These are phyloP conservation scores for Colletotrichum falcatum DNA, from an alignment of 2,329 filamentous ascomycete genomes.

Conservation along the genomic window DNA sequence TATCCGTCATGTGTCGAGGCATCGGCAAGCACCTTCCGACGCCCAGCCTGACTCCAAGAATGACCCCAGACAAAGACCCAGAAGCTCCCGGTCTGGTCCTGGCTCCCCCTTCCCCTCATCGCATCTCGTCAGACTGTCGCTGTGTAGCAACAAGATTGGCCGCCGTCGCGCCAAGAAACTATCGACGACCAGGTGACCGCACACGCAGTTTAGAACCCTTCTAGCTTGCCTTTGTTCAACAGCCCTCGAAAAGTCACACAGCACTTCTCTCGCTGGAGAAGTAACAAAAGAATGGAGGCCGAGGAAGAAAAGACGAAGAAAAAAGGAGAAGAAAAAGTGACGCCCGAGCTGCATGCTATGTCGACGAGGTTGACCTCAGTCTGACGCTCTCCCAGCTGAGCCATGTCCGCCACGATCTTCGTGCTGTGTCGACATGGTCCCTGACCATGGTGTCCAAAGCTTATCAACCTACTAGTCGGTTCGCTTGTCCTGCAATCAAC, in stretches of 20 bases:
- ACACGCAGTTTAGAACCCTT: not conserved
- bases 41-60: not conserved
- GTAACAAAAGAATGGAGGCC: no score
- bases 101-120: not conserved
- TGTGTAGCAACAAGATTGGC: not conserved
- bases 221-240: not conserved
- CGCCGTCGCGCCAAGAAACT: not conserved
- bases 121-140: not conserved
- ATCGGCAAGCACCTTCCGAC: not conserved
- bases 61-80: not conserved
- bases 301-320: not conserved
- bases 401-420: not conserved
- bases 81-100: not conserved
- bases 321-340: not conserved
- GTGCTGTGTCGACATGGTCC: no score
- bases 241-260: not conserved
- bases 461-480: no score
- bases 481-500: not conserved
- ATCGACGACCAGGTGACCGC: not conserved
- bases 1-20: not conserved
- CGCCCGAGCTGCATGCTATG: not conserved
- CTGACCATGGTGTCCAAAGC: not conserved
- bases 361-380: not conserved
- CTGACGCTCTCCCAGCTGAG: not conserved
- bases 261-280: not conserved